Percentiles rank a stretch among this genome's conserved stretches.
These are phyloP conservation scores for Neonectria coccinea DNA, from an alignment of 2,329 filamentous ascomycete species.

Conservation along the genomic window DNA sequence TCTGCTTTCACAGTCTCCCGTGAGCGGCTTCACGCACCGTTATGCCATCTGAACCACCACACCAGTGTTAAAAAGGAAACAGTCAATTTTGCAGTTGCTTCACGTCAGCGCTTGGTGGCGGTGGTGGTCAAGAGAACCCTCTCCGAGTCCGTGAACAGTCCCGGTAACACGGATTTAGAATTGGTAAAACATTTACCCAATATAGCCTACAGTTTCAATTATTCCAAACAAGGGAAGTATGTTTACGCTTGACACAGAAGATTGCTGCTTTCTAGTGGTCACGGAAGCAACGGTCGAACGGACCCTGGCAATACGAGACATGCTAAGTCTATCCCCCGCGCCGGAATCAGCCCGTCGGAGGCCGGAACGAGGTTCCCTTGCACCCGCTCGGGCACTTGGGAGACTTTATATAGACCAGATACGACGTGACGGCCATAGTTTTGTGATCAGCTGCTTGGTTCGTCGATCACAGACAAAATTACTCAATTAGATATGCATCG, in stretches of 20 bases:
- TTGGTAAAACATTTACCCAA: not conserved
- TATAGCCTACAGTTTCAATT: not conserved
- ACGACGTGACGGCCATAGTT: not conserved
- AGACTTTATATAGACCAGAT: not conserved
- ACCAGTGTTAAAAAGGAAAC: too few relatives aligned
- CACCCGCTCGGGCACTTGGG: not conserved
- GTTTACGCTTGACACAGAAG: not conserved
- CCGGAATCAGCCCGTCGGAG: not conserved
- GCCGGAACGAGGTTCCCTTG: not conserved
- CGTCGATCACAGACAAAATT: not conserved
- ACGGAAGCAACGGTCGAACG: not conserved
- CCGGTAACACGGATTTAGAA: not conserved
- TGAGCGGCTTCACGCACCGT: not conserved
- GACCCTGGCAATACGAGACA: slow-evolving; percentile 1
- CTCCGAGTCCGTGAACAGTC: not conserved
- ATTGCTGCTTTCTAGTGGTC: not conserved
- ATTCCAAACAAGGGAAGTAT: not conserved
- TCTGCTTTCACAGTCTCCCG: not conserved
- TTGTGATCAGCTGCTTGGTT: not conserved
- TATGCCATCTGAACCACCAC: not conserved
- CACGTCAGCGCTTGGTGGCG: not conserved
- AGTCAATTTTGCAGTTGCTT: not conserved
- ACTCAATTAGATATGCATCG: not conserved
- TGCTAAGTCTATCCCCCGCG: not conserved
- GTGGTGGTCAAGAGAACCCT: not conserved